Percentiles rank a stretch among this genome's conserved stretches.
These are phyloP conservation scores for Trametes maxima DNA, from an alignment of 768 basidiomycete species.

Conservation along the genomic window DNA sequence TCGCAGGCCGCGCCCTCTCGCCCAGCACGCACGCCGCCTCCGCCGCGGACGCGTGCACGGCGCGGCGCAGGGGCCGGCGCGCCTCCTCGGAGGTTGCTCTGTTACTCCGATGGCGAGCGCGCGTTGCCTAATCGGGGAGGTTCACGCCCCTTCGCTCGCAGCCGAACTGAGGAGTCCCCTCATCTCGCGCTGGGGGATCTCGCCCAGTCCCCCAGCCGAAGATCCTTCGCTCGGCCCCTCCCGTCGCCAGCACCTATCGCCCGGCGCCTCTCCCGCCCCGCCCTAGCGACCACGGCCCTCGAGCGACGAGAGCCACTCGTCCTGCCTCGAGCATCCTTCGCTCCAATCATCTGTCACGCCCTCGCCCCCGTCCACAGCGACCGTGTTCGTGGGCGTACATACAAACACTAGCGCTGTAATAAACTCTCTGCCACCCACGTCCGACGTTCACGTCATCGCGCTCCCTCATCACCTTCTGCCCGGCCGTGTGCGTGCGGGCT, in stretches of 20 bases:
- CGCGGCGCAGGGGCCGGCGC: too few species aligned
- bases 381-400: too few species aligned
- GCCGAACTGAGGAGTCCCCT: slow-evolving; percentile 28
- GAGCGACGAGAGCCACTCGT: background rate
- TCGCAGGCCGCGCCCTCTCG: background rate
- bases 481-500: background rate
- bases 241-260: slow-evolving; percentile 8
- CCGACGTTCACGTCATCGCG: slow-evolving; percentile 10
- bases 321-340: background rate
- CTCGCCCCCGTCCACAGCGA: too few species aligned
- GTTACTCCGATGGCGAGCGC: slow-evolving; percentile 10
- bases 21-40: background rate
- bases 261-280: slow-evolving; percentile 6
- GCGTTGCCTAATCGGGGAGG: slow-evolving; percentile 16
- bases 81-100: slow-evolving; percentile 9
- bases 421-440: background rate
- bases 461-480: slow-evolving; percentile 1
- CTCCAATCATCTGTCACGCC: background rate
- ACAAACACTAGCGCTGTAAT: background rate
- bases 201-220: slow-evolving; percentile 24
- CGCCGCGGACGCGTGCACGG: background rate
- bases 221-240: slow-evolving; percentile 23
- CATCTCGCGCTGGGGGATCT: slow-evolving; percentile 24
- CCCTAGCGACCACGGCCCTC: slow-evolving; percentile 10
- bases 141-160: slow-evolving; percentile 17